Evolutionary conservation across 805 yeast species (phyloP), one percentile per base, ranked within the genome.

Genomic region (Lipomyces starkeyi): DNA sequence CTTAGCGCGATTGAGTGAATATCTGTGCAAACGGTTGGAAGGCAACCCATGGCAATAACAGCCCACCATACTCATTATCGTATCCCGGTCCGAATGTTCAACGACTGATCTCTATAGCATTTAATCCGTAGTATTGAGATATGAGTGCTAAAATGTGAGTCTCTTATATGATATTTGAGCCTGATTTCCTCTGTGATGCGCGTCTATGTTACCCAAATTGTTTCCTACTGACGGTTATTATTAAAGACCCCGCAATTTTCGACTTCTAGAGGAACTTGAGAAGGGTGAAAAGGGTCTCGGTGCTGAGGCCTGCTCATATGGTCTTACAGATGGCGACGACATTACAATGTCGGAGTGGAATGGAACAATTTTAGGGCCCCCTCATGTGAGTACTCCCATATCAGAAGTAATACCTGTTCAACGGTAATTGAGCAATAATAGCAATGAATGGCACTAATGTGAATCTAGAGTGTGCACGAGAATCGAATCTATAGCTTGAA

Each of bases 251-350:
- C 88, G 99, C 80, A 93, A 91, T 78, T 95, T 95, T 80, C 91
- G 97, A 77, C 86, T 95, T 43, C 84, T 95, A 70, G 99, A 95
- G 80, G 99, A 95, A 81, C 84, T 95, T 73, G 99, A 96, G 79
- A 94, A 94, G 76, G 99, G 99, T 60, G 99, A 95, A 78, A 95
- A 95, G 79, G 99, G 99, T 25, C 83, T 91, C 59, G 98, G 98
- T 25, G 95, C 98, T 32, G 98, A 95, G 79, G 91, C 97, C 17
- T 93, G 97, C 78, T 94, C 98, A 27, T 92, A 95, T 76, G 99
- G 99, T 0, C 84, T 95, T 59, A 88, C 91, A 29, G 94, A 91
- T 75, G 88, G 90, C 70, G 97, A 91, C 75, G 99, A 95, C 78
- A 91, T 93, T 73, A 83, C 93, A 62, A 91, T 95, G 97, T 90